Percentiles rank a stretch among this genome's conserved stretches.
Evolutionary conservation across 2,329 filamentous ascomycete genomes (phyloP).

Genomic region (Cladophialophora carrionii): DNA sequence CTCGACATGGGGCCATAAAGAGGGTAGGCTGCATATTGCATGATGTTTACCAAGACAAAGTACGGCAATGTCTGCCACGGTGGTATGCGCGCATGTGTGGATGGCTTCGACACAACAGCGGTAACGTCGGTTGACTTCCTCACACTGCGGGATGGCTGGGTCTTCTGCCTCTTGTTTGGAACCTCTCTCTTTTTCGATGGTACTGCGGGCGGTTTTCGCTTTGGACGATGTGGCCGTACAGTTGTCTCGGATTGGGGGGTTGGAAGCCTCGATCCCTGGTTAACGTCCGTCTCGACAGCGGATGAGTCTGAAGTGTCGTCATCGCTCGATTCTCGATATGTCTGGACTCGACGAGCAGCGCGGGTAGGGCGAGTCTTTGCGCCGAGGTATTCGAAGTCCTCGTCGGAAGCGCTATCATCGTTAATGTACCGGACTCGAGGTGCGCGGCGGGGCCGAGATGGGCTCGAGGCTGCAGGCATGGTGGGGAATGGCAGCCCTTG

Average conservation of each 20-base stretch:
- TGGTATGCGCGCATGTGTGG: slow-evolving; percentile 46
- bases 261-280: neutral
- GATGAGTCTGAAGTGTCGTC: slow-evolving; percentile 11
- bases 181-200: slow-evolving; percentile 11
- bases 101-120: neutral
- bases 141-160: neutral
- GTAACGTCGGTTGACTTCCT: neutral
- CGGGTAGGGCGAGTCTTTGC: slow-evolving; percentile 20
- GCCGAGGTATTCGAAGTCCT: slow-evolving; percentile 14
- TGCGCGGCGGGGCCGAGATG: slow-evolving; percentile 22
- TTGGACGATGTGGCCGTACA: slow-evolving; percentile 6
- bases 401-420: slow-evolving; percentile 22
- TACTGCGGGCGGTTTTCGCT: neutral
- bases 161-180: slow-evolving; percentile 27
- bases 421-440: slow-evolving; percentile 25
- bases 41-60: slow-evolving; percentile 69
- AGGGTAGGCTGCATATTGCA: slow-evolving; percentile 67
- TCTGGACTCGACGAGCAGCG: slow-evolving; percentile 25
- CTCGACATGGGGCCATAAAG: slow-evolving; percentile 55
- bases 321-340: slow-evolving; percentile 31
- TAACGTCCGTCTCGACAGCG: slow-evolving; percentile 9
- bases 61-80: slow-evolving; percentile 68
- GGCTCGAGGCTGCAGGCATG: slow-evolving; percentile 11
- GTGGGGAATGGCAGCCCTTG: neutral
- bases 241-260: slow-evolving; percentile 4